Evolutionary conservation across 768 basidiomycete species (phyloP), one percentile per base, ranked within the genome.

Genomic region (Boletellus ananas): DNA sequence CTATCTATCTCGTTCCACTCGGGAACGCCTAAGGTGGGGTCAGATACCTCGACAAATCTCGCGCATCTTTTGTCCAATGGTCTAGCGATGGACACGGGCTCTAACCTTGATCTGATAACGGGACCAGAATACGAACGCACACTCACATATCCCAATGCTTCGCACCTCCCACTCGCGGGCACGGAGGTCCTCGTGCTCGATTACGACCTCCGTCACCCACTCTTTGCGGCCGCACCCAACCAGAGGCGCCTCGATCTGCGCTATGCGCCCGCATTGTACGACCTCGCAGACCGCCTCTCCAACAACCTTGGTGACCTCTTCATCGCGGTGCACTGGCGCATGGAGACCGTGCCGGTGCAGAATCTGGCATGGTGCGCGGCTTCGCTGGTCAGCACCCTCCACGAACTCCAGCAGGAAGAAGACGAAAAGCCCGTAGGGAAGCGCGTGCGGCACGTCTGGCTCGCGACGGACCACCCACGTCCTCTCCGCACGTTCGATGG

Each of bases 251-350:
- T 63, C 25, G 41, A 47, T 23, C 68, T 80, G 31, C 64, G 71
- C 34, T 83, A 83, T 58, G 70, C 82, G 4, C 57, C 65, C 0
- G 56, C 38, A 1, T 74, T 83, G 45, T 63, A 69, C 34, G 62
- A 65, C 10, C 69, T 83, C 9, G 78, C 77, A 0, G 54, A 59
- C 8, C 57, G 54, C 29, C 59, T 82, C 39, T 57, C 67, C 0
- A 59, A 65, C 0, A 68, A 71, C 17, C 48, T 70, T 0, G 56
- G 57, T 0, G 56, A 56, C 1, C 71, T 76, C 0, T 83, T 77
- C 60, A 57, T 77, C 3, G 75, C 72, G 0, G 72, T 85, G 8
- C 78, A 83, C 56, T 85, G 80, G 81, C 67, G 77, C 18, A 79
- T 79, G 72, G 80, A 83, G 54, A 76, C 71, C 14, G 67, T 82